Evolutionary conservation across 192 early-diverging fungal species (phyloP), one percentile per base, ranked within the genome.

Genomic region (Linnemannia elongata): DNA sequence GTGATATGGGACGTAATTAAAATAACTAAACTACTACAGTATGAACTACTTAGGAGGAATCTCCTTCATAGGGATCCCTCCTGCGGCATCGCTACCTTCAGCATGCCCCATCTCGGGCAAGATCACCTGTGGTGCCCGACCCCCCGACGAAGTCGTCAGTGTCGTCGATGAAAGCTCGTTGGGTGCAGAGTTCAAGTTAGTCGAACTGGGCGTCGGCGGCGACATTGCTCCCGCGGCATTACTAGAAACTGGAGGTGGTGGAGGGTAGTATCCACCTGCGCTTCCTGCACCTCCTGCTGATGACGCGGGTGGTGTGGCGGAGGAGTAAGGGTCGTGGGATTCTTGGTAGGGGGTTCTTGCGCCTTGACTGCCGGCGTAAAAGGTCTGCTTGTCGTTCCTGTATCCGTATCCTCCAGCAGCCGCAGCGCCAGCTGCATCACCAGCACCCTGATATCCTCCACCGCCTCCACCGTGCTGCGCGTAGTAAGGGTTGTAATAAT

Each of bases 401-500:
- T 75, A 41, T 15, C 33, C 57, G 22, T 77, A 44, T 18, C 60
- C 57, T 66, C 12, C 60, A 15, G 30, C 60, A 33, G 60, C 60
- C 10, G 22, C 55, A 27, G 54, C 54, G 27, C 42, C 42, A 44
- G 42, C 42, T 7, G 44, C 44, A 15, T 13, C 44, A 45, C 9
- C 9, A 3, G n/a, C 24, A 57, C 41, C 35, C 35, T 72, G 75
- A 7, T 38, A 39, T 54, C 57, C 54, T n/a, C 75, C 55, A 45
- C 41, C 27, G 27, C 36, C 54, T 30, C 42, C 38, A 22, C 17
- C 22, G 6, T 73, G 38, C 30, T 74, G 54, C 3, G 78, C 83
- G 38, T 85, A 85, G 69, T 85, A 63, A 0, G 78, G 78, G 45
- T 85, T 80, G n/a, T 85, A 80, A 30, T 80, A 85, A 1, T 79